phyloP scores from a whole-genome alignment of 2,329 filamentous ascomycete genomes.

The Stenocarpella maydis region DNA sequence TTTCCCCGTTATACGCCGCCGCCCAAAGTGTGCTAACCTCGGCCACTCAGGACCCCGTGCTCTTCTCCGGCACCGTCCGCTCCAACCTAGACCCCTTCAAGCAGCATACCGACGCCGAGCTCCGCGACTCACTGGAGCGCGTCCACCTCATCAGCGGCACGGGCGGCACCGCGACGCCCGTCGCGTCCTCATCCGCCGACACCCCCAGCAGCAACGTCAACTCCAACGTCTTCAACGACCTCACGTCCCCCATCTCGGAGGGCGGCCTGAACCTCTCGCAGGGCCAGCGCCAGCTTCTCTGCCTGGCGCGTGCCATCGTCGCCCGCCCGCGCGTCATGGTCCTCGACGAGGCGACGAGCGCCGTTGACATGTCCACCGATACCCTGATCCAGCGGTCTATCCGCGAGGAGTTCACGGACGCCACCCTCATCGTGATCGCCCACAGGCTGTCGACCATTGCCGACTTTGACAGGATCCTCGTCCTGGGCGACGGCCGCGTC shows the following conservation, averaged over 20 bases:
- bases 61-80: conserved; percentile 81
- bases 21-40: neutral
- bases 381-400: conserved; percentile 77
- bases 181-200: conserved; percentile 50
- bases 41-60: conserved; percentile 70
- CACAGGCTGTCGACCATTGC: conserved; percentile 80
- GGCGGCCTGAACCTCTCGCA: conserved; percentile 79
- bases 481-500: conserved; percentile 72
- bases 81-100: conserved; percentile 82
- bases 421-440: conserved; percentile 77
- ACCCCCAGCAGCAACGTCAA: conserved; percentile 54
- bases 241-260: conserved; percentile 72
- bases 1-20: neutral
- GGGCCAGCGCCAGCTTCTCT: conserved; percentile 79
- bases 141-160: conserved; percentile 65
- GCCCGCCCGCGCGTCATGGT: conserved; percentile 79
- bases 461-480: conserved; percentile 78
- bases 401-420: conserved; percentile 73
- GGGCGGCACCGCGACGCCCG: conserved; percentile 51
- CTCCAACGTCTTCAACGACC: conserved; percentile 70
- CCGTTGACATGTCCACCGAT: conserved; percentile 81
- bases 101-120: conserved; percentile 71
- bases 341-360: conserved; percentile 80
- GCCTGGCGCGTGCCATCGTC: conserved; percentile 77
- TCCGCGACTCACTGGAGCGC: conserved; percentile 73